Conservation (phyloP, 768 basidiomycete species). For the Leucocoprinus birnbaumii region DNA sequence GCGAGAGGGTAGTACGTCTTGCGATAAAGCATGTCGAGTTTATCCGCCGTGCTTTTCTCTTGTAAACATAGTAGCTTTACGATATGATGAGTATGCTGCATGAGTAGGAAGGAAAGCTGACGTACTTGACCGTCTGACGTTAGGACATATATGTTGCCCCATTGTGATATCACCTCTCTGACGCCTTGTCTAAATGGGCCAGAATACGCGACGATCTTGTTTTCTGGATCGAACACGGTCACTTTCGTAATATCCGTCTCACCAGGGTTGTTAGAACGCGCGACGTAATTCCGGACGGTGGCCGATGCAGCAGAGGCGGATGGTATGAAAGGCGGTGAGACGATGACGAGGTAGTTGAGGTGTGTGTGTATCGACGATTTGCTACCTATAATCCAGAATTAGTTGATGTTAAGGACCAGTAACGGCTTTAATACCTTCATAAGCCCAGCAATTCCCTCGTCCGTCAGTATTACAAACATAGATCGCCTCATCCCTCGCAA, state of each 20-base stretch:
- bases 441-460: slow-evolving; percentile 81
- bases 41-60: slow-evolving; percentile 81
- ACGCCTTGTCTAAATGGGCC: slow-evolving; percentile 83
- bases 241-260: slow-evolving; percentile 72
- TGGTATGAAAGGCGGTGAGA: slow-evolving; percentile 81
- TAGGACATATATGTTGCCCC: slow-evolving; percentile 78
- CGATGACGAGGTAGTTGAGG: slow-evolving; percentile 84
- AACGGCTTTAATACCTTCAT: slow-evolving; percentile 69
- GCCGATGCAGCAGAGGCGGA: slow-evolving; percentile 63
- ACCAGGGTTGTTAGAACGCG: slow-evolving; percentile 39
- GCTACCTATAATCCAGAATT: slow-evolving; percentile 38
- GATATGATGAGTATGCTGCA: neutral
- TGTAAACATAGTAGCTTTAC: slow-evolving; percentile 59
- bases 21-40: slow-evolving; percentile 82
- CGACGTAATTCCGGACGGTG: slow-evolving; percentile 73
- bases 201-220: slow-evolving; percentile 85
- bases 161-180: slow-evolving; percentile 75
- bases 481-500: slow-evolving; percentile 90
- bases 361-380: slow-evolving; percentile 79
- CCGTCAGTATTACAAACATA: slow-evolving; percentile 83
- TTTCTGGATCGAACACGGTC: slow-evolving; percentile 87
- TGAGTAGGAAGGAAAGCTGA: slow-evolving; percentile 3
- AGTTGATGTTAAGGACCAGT: neutral
- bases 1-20: slow-evolving; percentile 80
- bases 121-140: slow-evolving; percentile 76